Percentiles rank a stretch among this genome's conserved stretches.
Conservation (phyloP, 2,329 filamentous ascomycete genomes). For the Cytospora piceicola region DNA sequence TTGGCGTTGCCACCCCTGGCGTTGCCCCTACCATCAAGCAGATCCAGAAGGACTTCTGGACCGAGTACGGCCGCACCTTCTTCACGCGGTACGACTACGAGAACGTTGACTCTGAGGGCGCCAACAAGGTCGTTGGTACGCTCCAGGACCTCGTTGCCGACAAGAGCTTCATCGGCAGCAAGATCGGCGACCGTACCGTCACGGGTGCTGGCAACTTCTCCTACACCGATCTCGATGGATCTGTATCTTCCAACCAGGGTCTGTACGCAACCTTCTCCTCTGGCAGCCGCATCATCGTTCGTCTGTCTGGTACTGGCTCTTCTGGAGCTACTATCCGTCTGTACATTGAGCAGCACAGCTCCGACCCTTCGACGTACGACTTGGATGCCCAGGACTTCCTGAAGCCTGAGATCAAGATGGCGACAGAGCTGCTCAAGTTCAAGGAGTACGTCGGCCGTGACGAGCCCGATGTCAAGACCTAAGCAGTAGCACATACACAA, state of each 20-base stretch:
- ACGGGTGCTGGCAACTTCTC: slow-evolving; percentile 93
- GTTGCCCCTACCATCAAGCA: slow-evolving; percentile 90
- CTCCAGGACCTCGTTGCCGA: slow-evolving; percentile 79
- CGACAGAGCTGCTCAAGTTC: slow-evolving; percentile 84
- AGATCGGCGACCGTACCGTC: slow-evolving; percentile 79
- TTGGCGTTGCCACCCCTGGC: slow-evolving; percentile 78
- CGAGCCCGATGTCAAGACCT: slow-evolving; percentile 96
- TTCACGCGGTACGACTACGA: slow-evolving; percentile 99
- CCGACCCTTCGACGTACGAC: slow-evolving; percentile 75
- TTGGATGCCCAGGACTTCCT: slow-evolving; percentile 92
- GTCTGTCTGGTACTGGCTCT: slow-evolving; percentile 91
- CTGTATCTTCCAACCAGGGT: slow-evolving; percentile 93
- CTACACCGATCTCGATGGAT: slow-evolving; percentile 98
- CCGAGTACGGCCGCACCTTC: slow-evolving; percentile 93
- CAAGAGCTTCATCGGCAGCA: slow-evolving; percentile 77
- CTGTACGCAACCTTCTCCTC: slow-evolving; percentile 94
- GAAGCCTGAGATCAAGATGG: slow-evolving; percentile 84
- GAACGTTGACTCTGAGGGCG: slow-evolving; percentile 87
- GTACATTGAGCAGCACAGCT: slow-evolving; percentile 95
- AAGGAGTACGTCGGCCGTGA: slow-evolving; percentile 91
- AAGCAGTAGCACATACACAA: slow-evolving; percentile 36
- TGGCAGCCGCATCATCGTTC: slow-evolving; percentile 91
- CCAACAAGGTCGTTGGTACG: slow-evolving; percentile 84
- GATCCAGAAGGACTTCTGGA: slow-evolving; percentile 98
- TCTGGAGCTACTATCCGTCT: slow-evolving; percentile 95